These are phyloP conservation scores for Biancaea sappan DNA, from an alignment of 306 rosid species.

Conservation along the genomic window DNA sequence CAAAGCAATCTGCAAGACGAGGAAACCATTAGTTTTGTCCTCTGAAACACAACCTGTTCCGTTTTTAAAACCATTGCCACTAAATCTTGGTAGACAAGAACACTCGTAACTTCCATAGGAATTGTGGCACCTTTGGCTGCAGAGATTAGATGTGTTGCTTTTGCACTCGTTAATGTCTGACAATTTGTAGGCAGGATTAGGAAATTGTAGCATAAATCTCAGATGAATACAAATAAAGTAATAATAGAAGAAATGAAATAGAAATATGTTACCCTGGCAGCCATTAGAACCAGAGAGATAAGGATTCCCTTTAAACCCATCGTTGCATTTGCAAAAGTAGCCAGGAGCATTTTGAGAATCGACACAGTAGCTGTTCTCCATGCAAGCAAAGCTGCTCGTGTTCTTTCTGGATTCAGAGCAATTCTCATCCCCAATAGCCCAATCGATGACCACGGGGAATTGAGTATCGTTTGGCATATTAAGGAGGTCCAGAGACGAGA, in stretches of 20 bases:
- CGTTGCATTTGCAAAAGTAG: constrained; percentile 36
- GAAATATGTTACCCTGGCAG: constrained; percentile 26
- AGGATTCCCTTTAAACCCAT: constrained; percentile 40
- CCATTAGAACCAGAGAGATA: constrained; percentile 34
- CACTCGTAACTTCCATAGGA: neutral
- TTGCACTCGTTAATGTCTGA: constrained; percentile 13
- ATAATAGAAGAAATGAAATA: neutral
- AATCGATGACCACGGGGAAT: constrained; percentile 45
- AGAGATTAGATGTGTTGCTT: neutral
- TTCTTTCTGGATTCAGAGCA: constrained; percentile 19
- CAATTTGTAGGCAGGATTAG: neutral
- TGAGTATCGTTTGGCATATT: neutral
- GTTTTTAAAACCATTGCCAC: constrained; percentile 9
- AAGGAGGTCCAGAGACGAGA: neutral
- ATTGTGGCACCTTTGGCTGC: constrained; percentile 1
- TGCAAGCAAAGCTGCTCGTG: neutral
- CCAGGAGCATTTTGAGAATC: neutral
- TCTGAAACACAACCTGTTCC: neutral
- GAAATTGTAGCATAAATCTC: neutral
- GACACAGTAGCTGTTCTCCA: neutral
- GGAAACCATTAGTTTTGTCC: neutral
- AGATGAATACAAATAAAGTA: too few species aligned
- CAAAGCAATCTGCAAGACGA: neutral
- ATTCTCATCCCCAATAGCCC: constrained; percentile 43
- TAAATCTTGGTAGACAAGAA: neutral